A percentile compares a stretch with the other conserved stretches of the same genome.
These are phyloP conservation scores for Prunus campanulata DNA, from an alignment of 306 rosid species.

Conservation along the genomic window DNA sequence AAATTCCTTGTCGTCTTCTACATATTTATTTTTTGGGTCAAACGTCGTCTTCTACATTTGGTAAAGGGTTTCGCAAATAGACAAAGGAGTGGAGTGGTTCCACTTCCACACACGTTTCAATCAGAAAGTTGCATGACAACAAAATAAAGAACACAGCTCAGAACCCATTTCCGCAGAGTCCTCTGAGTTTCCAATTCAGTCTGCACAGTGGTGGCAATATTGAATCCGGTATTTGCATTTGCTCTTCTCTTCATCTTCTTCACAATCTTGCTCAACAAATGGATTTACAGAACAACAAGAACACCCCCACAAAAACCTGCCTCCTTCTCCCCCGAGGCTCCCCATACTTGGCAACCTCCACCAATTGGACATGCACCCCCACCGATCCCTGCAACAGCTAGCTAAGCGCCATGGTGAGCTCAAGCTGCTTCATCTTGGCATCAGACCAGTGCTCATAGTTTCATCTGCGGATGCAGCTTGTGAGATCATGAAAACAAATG, in stretches of 20 bases:
- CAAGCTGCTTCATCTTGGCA: not conserved
- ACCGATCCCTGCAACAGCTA: not conserved
- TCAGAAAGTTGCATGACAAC: not conserved
- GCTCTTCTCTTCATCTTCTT: not conserved
- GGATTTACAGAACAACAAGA: not conserved
- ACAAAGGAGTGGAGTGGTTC: not conserved
- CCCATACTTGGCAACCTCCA: conserved; percentile 25
- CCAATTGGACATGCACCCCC: conserved; percentile 12
- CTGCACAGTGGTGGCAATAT: not conserved
- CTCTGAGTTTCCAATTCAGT: not conserved
- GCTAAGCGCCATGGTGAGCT: not conserved
- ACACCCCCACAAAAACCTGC: not conserved
- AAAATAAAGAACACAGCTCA: not conserved
- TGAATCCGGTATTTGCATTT: not conserved
- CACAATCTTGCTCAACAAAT: not conserved
- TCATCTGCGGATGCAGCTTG: not conserved
- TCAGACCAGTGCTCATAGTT: not conserved
- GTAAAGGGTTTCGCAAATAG: no score
- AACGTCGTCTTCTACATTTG: no score
- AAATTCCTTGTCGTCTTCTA: no score
- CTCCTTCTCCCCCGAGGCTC: conserved; percentile 19
- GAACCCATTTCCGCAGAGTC: not conserved
- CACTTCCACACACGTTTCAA: not conserved
- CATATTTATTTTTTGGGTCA: no score
- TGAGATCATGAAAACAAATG: not conserved